Base-by-base conservation (phyloP, 202 grass and related monocot species). In the Zizania palustris region DNA sequence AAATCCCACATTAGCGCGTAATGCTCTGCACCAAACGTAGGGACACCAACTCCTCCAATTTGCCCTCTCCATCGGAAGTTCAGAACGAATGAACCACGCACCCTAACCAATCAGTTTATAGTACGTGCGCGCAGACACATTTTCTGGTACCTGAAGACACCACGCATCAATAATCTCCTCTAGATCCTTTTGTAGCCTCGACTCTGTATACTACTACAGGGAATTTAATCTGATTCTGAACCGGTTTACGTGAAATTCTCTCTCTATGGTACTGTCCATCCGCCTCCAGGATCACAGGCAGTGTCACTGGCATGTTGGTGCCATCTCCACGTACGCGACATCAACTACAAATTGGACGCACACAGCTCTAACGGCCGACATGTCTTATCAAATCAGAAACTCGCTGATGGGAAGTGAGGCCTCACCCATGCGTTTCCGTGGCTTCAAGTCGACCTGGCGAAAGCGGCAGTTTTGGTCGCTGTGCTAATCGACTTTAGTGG, bases 1-100 rank as follows among this genome's bases (percentile, higher is more conserved):
- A 93, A 89, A 91, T 85, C 90, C 88, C 82, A 91, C 91, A 83
- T 84, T 84, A 71, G 69, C 66, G 74, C 69, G 76, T 85, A 78
- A 86, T 88, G 82, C 62, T 51, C 63, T 76, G 58, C 67, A 80
- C 82, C 77, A 71, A 77, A 84, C 71, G 65, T 21, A 50, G 71
- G 40, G 84, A 73, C 69, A 21, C 11, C 22, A 51, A 4, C 15
- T 9, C 45, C 65, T 60, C 19, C 14, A 15, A 5, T n/a, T 45
- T 53, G 10, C 35, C 76, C 67, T 75, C 44, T 42, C 50, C 18
- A 60, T 55, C 41, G 4, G 43, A 71, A 61, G 22, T 19, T 19
- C 13, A 7, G 21, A 13, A 70, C 39, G 55, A 60, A 39, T 49
- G 45, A 78, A 56, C 12, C 71, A 77, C 18, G 7, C 67, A 77